Base-by-base conservation (phyloP, 305 asterid species). In the Rubia tinctorum region DNA sequence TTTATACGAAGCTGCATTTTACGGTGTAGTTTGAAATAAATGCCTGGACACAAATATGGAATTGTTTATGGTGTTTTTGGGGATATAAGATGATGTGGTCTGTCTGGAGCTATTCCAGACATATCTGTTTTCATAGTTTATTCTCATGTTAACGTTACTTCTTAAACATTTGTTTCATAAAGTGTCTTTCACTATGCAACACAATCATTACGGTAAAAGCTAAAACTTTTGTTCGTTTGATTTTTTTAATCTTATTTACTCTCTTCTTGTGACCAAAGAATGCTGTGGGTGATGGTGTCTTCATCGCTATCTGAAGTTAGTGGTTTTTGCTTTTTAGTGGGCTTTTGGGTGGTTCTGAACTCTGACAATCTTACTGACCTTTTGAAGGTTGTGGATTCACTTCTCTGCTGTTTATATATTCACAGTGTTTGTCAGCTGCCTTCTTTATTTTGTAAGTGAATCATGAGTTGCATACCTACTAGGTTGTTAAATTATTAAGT, bases 391-490 rank as follows among this genome's bases (percentile, higher is more conserved):
- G 74, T 95, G 99, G 99, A 81, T 95, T 82, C 99, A 95, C 86
- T 95, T 91, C 84, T 80, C 83, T 74, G 98, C 98, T 66, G 85
- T 90, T 59, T 95, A 92, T 81, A 64, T 84, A 72, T 87, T 95
- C 96, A 90, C 99, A 27, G 95, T 89, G 68, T 89, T 89, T 72
- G 98, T 92, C 81, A 92, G 99, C 91, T 95, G 88, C 85, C 93
- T 88, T 81, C 99, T 95, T 78, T 95, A 95, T 86, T 79, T 64
- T 75, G 99, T 90, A 84, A 92, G 99, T 89, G 73, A 72, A 60
- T 64, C 76, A 58, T 71, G 59, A 20, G 42, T 18, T 64, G 23
- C 20, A 63, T 17, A 25, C 72, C 77, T 73, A 71, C n/a, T n/a
- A n/a, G 39, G 40, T 71, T 51, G 37, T 71, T 66, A n/a, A 68